Base-by-base conservation (phyloP, 352 stramenopile genomes). In the Globisporangium echinulatum region DNA sequence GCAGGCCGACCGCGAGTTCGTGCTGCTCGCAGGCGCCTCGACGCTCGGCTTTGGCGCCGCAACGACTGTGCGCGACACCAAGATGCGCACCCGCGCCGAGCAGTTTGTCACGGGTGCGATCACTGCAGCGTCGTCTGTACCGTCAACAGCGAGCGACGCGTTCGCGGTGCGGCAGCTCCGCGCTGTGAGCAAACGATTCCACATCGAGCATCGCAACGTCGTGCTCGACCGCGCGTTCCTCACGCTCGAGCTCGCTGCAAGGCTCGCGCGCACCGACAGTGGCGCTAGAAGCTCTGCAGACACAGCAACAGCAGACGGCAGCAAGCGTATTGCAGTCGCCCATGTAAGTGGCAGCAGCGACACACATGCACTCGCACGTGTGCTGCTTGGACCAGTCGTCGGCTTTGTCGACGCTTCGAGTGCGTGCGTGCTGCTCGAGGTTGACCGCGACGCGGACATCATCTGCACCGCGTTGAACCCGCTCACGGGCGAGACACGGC, bases 301-400 rank as follows among this genome's bases (percentile, higher is more conserved):
- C 25, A 2, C 25, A 25, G 25, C 25, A 25, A 2, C 25, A 25
- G 25, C 25, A 2, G 25, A 25, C 25, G 25, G 25, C 25, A 25
- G 25, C 25, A 25, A 25, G 25, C 25, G 25, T 25, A 25, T 25
- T 25, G 25, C 25, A 25, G 25, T 25, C 25, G 25, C 25, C 25
- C 25, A 25, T 2, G 25, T 25, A 2, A 25, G 25, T 2, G 25
- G 25, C 25, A 25, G 25, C 25, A 25, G 25, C 1, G 25, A 25
- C 25, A 25, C 25, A 25, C 25, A 2, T 25, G 25, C 25, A 25
- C 60, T 63, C 7, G 63, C 74, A 1, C 56, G 64, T 17, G 77
- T 90, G 4, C 56, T 90, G 10, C 10, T 88, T 5, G 85, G 85
- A 7, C 85, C 82, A 0, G 69, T 94, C n/a, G 62, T 94, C 5